Conservation (phyloP, 192 early-diverging fungal genomes). For the Backusella circina region DNA sequence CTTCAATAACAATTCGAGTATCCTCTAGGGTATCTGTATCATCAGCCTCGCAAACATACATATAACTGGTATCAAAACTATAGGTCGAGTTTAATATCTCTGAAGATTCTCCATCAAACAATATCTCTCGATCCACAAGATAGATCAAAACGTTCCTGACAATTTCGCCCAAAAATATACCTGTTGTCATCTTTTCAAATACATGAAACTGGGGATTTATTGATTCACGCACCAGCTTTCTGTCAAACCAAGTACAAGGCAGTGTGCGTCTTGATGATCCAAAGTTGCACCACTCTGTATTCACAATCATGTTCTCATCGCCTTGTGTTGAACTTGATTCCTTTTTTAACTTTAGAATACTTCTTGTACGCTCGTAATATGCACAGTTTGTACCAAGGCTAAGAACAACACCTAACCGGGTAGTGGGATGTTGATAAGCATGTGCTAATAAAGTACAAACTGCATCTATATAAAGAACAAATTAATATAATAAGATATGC, state of each 20-base stretch:
- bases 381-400: constrained; percentile 91
- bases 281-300: constrained; percentile 94
- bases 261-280: constrained; percentile 66
- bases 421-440: constrained; percentile 75
- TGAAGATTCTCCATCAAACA: constrained; percentile 70
- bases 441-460: constrained; percentile 87
- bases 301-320: constrained; percentile 75
- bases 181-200: constrained; percentile 93
- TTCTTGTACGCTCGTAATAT: constrained; percentile 54
- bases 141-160: constrained; percentile 71
- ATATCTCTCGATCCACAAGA: constrained; percentile 70
- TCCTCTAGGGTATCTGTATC: constrained; percentile 55
- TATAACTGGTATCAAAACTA: constrained; percentile 73
- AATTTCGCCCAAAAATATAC: constrained; percentile 89
- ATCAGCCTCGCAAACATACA: constrained; percentile 72
- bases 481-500: too few species aligned
- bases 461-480: constrained; percentile 71
- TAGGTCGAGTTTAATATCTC: constrained; percentile 56
- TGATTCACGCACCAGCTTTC: constrained; percentile 76
- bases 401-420: constrained; percentile 80
- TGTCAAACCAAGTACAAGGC: constrained; percentile 82
- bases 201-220: constrained; percentile 75
- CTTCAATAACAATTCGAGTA: constrained; percentile 68
- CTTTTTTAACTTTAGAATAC: constrained; percentile 36
- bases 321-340: background rate